These are phyloP conservation scores for Lichtheimia hyalospora DNA, from an alignment of 371 early-diverging fungal species.

Conservation along the genomic window DNA sequence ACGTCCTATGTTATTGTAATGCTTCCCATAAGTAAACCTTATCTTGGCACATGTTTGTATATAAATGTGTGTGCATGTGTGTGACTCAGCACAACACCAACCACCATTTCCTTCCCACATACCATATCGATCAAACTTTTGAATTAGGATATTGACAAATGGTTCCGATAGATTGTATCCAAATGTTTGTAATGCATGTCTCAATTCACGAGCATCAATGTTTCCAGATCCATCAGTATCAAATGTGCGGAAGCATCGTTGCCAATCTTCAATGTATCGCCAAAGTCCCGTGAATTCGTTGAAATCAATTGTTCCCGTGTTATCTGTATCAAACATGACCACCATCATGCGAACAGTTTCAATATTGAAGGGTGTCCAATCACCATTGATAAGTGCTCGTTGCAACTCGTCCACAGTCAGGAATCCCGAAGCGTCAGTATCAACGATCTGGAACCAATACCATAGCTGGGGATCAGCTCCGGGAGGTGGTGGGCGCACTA, in stretches of 20 bases:
- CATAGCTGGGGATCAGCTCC: constrained; percentile 54
- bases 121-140: constrained; percentile 77
- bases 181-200: constrained; percentile 74
- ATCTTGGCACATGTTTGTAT: neutral
- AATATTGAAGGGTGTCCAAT: constrained; percentile 63
- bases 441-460: constrained; percentile 78
- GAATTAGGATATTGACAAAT: constrained; percentile 61
- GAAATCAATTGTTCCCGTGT: constrained; percentile 72
- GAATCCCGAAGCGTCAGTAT: constrained; percentile 52
- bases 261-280: constrained; percentile 74
- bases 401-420: constrained; percentile 56
- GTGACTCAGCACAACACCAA: no score
- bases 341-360: constrained; percentile 65
- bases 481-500: constrained; percentile 28
- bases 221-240: constrained; percentile 80
- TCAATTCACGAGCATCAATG: constrained; percentile 74
- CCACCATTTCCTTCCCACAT: constrained; percentile 6
- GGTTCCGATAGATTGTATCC: constrained; percentile 68
- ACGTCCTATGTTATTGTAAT: constrained; percentile 19
- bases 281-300: constrained; percentile 81
- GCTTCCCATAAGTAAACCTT: neutral
- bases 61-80: neutral
- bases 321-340: constrained; percentile 72
- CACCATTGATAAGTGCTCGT: constrained; percentile 66
- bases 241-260: constrained; percentile 77